Percentiles rank a stretch among this genome's conserved stretches.
phyloP scores from a whole-genome alignment of 768 basidiomycete species.

The Phanerochaete sordida region DNA sequence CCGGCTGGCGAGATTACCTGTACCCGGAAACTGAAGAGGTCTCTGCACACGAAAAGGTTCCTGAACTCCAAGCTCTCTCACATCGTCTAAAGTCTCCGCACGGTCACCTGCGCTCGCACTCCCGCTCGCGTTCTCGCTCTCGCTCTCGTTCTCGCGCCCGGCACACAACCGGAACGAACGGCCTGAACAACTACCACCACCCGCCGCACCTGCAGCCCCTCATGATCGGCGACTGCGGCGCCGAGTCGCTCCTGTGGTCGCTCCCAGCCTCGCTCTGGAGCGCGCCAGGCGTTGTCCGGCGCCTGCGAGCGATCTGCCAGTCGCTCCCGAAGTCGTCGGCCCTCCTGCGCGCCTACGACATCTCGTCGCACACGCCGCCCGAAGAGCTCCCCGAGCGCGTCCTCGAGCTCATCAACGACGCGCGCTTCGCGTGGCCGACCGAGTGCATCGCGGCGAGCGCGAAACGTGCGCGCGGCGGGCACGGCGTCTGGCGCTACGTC shows the following conservation, averaged over 20 bases:
- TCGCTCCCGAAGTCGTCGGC: slow-evolving; percentile 58
- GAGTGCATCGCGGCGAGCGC: slow-evolving; percentile 57
- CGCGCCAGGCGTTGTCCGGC: slow-evolving; percentile 53
- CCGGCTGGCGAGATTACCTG: slow-evolving; percentile 52
- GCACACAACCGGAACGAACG: not conserved
- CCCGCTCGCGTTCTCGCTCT: slow-evolving; percentile 19
- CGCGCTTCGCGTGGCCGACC: slow-evolving; percentile 74
- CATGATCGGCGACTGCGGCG: slow-evolving; percentile 71
- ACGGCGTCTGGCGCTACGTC: slow-evolving; percentile 74
- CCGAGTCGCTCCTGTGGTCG: slow-evolving; percentile 64
- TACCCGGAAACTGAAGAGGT: slow-evolving; percentile 29
- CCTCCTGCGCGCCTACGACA: slow-evolving; percentile 70
- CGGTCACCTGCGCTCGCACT: slow-evolving; percentile 10
- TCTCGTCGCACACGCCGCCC: slow-evolving; percentile 53
- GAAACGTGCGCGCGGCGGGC: slow-evolving; percentile 46
- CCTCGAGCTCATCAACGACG: slow-evolving; percentile 72
- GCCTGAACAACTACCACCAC: slow-evolving; percentile 1
- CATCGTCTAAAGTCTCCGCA: slow-evolving; percentile 13
- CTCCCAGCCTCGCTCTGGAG: slow-evolving; percentile 61
- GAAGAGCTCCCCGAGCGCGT: slow-evolving; percentile 67
- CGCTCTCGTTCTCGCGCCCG: slow-evolving; percentile 24
- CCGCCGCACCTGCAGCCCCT: slow-evolving; percentile 50
- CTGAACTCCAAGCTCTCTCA: slow-evolving; percentile 28
- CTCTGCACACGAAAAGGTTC: slow-evolving; percentile 26
- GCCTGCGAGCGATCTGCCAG: slow-evolving; percentile 73